A percentile compares a stretch with the other conserved stretches of the same genome.
Evolutionary conservation across 768 basidiomycete genomes (phyloP).

Genomic region (Cantharellus anzutake): DNA sequence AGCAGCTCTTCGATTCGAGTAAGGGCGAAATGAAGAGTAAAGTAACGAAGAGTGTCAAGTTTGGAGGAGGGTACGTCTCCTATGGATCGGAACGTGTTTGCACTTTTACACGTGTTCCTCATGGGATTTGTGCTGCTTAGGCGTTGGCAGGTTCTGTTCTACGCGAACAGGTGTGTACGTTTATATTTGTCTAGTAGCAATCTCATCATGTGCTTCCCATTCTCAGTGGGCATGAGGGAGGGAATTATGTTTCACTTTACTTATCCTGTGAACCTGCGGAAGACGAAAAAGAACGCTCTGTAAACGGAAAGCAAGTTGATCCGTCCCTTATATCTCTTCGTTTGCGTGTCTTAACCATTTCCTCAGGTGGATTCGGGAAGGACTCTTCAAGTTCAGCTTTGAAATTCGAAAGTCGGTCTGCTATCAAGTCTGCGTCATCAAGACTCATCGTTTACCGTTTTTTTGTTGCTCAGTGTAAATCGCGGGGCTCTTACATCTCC

Average conservation of each 20-base stretch:
- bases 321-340: neutral
- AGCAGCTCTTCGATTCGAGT: conserved; percentile 51
- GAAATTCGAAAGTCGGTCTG: conserved; percentile 34
- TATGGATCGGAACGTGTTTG: neutral
- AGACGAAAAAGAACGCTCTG: conserved; percentile 50
- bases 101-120: too few species aligned
- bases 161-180: conserved; percentile 31
- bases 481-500: conserved; percentile 23
- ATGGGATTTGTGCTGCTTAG: conserved; percentile 1
- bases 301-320: conserved; percentile 33
- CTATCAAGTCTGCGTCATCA: neutral
- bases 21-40: conserved; percentile 66
- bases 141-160: conserved; percentile 50
- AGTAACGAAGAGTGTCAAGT: conserved; percentile 53
- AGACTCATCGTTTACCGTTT: conserved; percentile 20
- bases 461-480: conserved; percentile 19
- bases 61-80: conserved; percentile 44
- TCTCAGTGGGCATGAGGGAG: conserved; percentile 34
- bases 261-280: conserved; percentile 71
- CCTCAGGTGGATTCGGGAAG: conserved; percentile 63
- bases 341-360: neutral
- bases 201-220: neutral
- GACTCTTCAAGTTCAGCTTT: conserved; percentile 71
- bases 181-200: neutral
- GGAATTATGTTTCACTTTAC: conserved; percentile 49